These are phyloP conservation scores for Linnemannia exigua DNA, from an alignment of 192 early-diverging fungal species.

Conservation along the genomic window DNA sequence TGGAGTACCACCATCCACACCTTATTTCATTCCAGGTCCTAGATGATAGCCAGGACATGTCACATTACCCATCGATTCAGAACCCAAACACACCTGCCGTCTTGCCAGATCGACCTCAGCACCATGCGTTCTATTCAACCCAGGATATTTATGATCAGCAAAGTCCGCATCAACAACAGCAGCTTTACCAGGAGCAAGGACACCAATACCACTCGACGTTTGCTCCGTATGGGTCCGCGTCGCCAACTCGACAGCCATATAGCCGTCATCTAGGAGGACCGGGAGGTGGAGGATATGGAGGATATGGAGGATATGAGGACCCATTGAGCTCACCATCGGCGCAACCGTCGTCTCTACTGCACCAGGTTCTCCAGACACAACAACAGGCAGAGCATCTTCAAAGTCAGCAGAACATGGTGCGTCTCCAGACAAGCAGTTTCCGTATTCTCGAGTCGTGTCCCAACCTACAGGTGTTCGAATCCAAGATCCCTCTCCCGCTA, in stretches of 20 bases:
- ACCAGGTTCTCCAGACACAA: neutral
- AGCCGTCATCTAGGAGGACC: neutral
- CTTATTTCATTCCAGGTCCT: conserved; percentile 33
- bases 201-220: neutral
- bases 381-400: conserved; percentile 12
- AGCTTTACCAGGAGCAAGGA: conserved; percentile 9
- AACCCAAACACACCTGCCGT: neutral
- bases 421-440: conserved; percentile 10
- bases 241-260: neutral
- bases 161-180: conserved; percentile 9
- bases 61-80: conserved; percentile 1
- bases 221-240: neutral
- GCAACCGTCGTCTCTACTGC: neutral
- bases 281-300: neutral
- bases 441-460: conserved; percentile 21
- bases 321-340: neutral
- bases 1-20: conserved; percentile 31
- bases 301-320: neutral
- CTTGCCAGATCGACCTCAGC: neutral
- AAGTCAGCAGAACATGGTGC: neutral
- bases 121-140: neutral
- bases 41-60: conserved; percentile 8
- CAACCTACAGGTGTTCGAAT: conserved; percentile 20
- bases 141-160: conserved; percentile 5
- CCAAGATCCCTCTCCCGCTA: conserved; percentile 18